Evolutionary conservation across 805 yeast genomes (phyloP).

Genomic region (Scheffersomyces stipitis): DNA sequence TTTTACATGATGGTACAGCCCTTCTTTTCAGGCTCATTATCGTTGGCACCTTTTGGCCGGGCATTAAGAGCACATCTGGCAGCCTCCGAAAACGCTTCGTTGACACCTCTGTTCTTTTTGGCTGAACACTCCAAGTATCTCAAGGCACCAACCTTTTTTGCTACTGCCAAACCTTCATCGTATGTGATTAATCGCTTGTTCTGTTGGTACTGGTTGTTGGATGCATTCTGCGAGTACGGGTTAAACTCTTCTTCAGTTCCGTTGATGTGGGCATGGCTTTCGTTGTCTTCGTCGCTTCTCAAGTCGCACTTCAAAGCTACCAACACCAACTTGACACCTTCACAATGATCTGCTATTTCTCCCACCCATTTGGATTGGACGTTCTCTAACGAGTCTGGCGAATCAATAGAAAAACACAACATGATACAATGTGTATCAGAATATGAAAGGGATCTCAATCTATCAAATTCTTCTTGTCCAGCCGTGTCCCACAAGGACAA

Average conservation of each 20-base stretch:
- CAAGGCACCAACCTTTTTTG: constrained; percentile 89
- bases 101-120: constrained; percentile 95
- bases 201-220: constrained; percentile 37
- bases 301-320: constrained; percentile 95
- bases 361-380: constrained; percentile 97
- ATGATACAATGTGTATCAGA: constrained; percentile 96
- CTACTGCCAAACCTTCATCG: constrained; percentile 92
- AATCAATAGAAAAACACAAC: constrained; percentile 93
- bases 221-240: constrained; percentile 28
- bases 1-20: constrained; percentile 39
- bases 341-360: constrained; percentile 95
- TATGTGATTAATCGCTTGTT: constrained; percentile 67
- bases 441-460: constrained; percentile 87
- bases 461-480: constrained; percentile 97
- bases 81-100: constrained; percentile 98
- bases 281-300: constrained; percentile 61
- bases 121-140: constrained; percentile 97
- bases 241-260: constrained; percentile 37
- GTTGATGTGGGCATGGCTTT: constrained; percentile 9
- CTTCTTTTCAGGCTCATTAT: constrained; percentile 43
- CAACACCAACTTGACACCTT: constrained; percentile 88
- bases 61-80: constrained; percentile 95
- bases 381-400: constrained; percentile 90
- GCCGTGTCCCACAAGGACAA: constrained; percentile 98
- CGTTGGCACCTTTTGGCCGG: constrained; percentile 71